Evolutionary conservation across 148 eudicot genomes (phyloP), one percentile per base, ranked within the genome.

Genomic region (Linanthus parryae): DNA sequence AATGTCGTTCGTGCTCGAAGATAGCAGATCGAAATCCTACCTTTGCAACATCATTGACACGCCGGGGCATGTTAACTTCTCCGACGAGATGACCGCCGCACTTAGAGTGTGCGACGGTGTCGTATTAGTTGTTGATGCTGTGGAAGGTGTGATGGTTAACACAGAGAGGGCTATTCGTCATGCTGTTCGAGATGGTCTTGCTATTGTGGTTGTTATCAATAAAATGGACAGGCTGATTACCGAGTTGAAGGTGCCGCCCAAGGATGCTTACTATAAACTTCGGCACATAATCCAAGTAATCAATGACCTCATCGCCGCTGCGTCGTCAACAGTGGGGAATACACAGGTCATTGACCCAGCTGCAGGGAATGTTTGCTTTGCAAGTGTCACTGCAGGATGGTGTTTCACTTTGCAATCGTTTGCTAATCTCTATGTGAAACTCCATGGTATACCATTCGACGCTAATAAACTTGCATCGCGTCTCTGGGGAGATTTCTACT

Each of bases 1-100:
- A 1, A 86, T 86, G 95, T 76, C 90, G 95, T 84, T 36, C 90
- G n/a, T n/a, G n/a, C n/a, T n/a, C n/a, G n/a, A n/a, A n/a, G n/a
- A n/a, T n/a, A n/a, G n/a, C n/a, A n/a, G n/a, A n/a, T n/a, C n/a
- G n/a, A n/a, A n/a, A n/a, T n/a, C n/a, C n/a, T n/a, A n/a, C n/a
- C n/a, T n/a, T n/a, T n/a, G n/a, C n/a, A n/a, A n/a, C n/a, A n/a
- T n/a, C n/a, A n/a, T n/a, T n/a, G n/a, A n/a, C n/a, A n/a, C n/a
- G n/a, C n/a, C n/a, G n/a, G n/a, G n/a, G n/a, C n/a, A n/a, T n/a
- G n/a, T n/a, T n/a, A n/a, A n/a, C n/a, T n/a, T n/a, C n/a, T n/a
- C n/a, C n/a, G n/a, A n/a, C n/a, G n/a, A n/a, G n/a, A n/a, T n/a
- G n/a, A n/a, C n/a, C n/a, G n/a, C n/a, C n/a, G n/a, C n/a, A n/a